phyloP scores from a whole-genome alignment of 2,329 filamentous ascomycete species.

The Chrysoporthe puriensis region DNA sequence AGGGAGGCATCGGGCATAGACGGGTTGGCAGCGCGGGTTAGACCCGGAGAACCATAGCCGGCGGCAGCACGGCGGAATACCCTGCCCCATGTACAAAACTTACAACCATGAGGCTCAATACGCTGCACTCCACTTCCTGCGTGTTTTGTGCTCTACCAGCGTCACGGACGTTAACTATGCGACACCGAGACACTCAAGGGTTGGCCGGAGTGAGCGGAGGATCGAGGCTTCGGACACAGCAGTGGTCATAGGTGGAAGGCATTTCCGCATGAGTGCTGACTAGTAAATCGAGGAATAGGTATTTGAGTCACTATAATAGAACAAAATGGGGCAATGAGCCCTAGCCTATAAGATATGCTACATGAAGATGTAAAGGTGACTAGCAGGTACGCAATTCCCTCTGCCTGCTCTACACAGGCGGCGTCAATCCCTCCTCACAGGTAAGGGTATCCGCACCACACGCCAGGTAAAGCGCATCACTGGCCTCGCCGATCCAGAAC shows the following conservation, averaged over 20 bases:
- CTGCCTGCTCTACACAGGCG: conserved; percentile 39
- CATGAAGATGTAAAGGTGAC: not conserved
- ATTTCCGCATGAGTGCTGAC: not conserved
- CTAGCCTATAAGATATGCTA: not conserved
- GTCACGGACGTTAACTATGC: not conserved
- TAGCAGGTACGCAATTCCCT: not conserved
- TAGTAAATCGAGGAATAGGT: not conserved
- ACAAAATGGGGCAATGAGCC: not conserved
- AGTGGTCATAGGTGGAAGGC: not conserved
- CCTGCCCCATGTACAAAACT: not conserved
- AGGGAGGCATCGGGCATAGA: not conserved
- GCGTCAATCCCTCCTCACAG: conserved; percentile 40
- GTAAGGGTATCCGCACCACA: conserved; percentile 45
- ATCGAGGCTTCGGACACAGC: not conserved
- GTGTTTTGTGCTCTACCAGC: not conserved
- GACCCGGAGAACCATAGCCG: not conserved
- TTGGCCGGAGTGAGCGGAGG: not conserved
- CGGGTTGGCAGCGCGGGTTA: not conserved
- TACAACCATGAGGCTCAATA: not conserved
- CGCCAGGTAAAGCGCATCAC: conserved; percentile 44
- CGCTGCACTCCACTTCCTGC: not conserved
- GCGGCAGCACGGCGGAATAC: not conserved
- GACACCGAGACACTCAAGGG: not conserved
- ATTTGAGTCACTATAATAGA: not conserved
- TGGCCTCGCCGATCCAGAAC: conserved; percentile 50